phyloP scores from a whole-genome alignment of 345 rosid genomes.

The Zanthoxylum bungeanum region DNA sequence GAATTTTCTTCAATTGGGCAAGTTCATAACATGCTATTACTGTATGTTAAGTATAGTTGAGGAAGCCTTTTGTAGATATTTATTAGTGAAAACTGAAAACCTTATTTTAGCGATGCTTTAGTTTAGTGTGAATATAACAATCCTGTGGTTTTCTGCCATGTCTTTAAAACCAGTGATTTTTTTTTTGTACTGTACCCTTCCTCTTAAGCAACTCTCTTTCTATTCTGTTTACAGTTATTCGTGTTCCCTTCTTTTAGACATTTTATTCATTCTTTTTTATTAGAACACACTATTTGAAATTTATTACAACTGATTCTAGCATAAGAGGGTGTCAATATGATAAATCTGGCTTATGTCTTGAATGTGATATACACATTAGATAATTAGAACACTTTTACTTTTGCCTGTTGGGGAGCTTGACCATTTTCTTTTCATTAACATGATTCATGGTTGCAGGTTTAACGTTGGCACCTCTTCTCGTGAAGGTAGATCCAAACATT shows the following conservation, averaged over 20 bases:
- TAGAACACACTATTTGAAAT: background rate
- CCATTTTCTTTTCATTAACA: background rate
- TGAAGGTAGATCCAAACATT: conserved; percentile 85
- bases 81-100: background rate
- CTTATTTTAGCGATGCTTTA: background rate
- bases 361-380: background rate
- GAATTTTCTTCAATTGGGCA: background rate
- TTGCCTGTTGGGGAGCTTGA: conserved; percentile 3
- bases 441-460: conserved; percentile 56
- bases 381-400: background rate
- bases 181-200: too few relatives aligned
- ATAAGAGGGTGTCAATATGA: background rate
- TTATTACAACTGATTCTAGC: background rate
- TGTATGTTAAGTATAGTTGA: background rate
- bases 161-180: background rate
- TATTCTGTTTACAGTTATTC: background rate
- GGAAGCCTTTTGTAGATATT: background rate
- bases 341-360: background rate
- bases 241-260: background rate
- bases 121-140: background rate
- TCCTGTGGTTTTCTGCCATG: background rate
- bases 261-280: background rate
- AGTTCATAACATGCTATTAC: background rate
- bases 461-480: conserved; percentile 83
- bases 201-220: background rate